Base-by-base conservation (phyloP, 2,329 filamentous ascomycete genomes). In the Penicillium sp. region DNA sequence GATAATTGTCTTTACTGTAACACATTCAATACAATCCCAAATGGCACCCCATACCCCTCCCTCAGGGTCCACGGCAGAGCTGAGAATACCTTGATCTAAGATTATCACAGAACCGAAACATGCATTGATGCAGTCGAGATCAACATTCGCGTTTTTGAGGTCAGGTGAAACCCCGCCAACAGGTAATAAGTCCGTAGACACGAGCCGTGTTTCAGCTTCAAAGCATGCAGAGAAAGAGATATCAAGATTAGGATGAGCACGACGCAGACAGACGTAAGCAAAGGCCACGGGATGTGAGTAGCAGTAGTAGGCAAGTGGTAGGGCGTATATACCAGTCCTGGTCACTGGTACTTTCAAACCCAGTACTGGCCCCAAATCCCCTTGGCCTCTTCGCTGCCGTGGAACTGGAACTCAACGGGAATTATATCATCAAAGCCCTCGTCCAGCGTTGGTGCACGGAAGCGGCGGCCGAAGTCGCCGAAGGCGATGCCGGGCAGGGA, bases 401-500 rank as follows among this genome's bases (percentile, higher is more conserved):
- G 78, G 69, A 94, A 93, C 71, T 80, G 70, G 68, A 99, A 99
- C 33, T 89, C 84, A 0, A 96, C 78, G 53, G 85, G 84, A 1
- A 84, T 79, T 36, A 99, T 84, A 64, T 97, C 91, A 61, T 88
- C 78, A 67, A 97, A 97, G 0, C 93, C 93, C 75, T 99, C 94
- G 13, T 83, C 81, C 1, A 83, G 58, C 39, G 81, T 82, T 0
- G 93, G 94, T 63, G 87, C 82, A 62, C 86, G 85, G 75, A 90
- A 94, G 52, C 90, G 83, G 9, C 86, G 84, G 16, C 81, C 78
- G 69, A 91, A 99, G 13, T 86, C 83, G 25, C 82, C 85, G 72
- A 97, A 97, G 0, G 94, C 93, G 61, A 94, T 79, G 44, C 84
- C 84, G 0, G 93, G 92, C 5, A 99, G 81, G 1, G 85, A 81